These are phyloP conservation scores for Kwoniella europaea DNA, from an alignment of 768 basidiomycete species.

Conservation along the genomic window DNA sequence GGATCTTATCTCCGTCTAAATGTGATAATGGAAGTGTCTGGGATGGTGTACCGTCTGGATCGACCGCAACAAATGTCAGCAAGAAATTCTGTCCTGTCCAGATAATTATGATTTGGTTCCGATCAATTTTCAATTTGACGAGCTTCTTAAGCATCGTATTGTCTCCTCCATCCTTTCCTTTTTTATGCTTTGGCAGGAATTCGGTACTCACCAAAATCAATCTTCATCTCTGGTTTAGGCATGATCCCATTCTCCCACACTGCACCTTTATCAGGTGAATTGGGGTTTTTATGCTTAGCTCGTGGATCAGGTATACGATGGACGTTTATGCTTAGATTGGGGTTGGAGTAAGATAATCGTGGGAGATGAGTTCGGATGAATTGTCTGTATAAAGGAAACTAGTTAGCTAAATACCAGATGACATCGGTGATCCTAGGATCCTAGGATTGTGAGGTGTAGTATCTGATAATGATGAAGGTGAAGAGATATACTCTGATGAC, in stretches of 20 bases:
- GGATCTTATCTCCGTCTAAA: slow-evolving; percentile 24
- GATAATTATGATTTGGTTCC: not conserved
- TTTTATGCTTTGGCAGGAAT: not conserved
- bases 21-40: slow-evolving; percentile 28
- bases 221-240: slow-evolving; percentile 32
- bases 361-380: slow-evolving; percentile 37
- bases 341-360: slow-evolving; percentile 43
- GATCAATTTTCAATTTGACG: not conserved
- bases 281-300: slow-evolving; percentile 28
- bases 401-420: not conserved
- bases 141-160: no score
- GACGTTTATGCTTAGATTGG: slow-evolving; percentile 25
- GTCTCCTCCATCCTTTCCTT: no score
- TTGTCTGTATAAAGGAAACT: slow-evolving; percentile 20
- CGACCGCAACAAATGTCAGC: not conserved
- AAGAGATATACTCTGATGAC: not conserved
- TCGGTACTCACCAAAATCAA: slow-evolving; percentile 24
- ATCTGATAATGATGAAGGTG: not conserved
- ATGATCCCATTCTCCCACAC: slow-evolving; percentile 24
- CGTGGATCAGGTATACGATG: slow-evolving; percentile 43
- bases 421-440: no score
- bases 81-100: not conserved
- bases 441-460: no score
- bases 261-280: slow-evolving; percentile 22
- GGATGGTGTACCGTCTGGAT: slow-evolving; percentile 3